Evolutionary conservation across 2,329 filamentous ascomycete species (phyloP).

Genomic region (Scleromitrula shiraiana): DNA sequence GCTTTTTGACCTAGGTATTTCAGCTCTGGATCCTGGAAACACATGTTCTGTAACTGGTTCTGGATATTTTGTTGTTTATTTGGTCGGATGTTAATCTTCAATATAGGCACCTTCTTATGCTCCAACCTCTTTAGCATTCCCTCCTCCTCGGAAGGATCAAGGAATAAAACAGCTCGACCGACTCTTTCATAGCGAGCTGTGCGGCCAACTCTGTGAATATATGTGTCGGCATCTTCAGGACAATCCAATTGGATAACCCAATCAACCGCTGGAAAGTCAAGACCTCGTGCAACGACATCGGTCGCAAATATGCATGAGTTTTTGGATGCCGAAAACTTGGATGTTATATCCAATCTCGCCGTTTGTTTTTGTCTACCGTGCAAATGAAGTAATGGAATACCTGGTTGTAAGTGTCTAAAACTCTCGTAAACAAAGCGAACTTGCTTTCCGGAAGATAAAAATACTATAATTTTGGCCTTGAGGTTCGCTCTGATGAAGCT

Average conservation of each 20-base stretch:
- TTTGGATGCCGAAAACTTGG: slow-evolving; percentile 72
- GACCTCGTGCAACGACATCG: slow-evolving; percentile 85
- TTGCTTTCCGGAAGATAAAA: slow-evolving; percentile 91
- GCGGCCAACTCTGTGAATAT: slow-evolving; percentile 91
- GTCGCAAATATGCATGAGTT: slow-evolving; percentile 88
- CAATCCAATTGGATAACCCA: slow-evolving; percentile 99
- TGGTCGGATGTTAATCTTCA: slow-evolving; percentile 76
- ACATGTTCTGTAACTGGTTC: slow-evolving; percentile 84
- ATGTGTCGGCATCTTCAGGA: slow-evolving; percentile 93
- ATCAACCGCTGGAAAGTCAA: slow-evolving; percentile 94
- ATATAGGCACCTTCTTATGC: slow-evolving; percentile 82
- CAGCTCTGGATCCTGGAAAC: slow-evolving; percentile 86
- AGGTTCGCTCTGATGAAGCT: slow-evolving; percentile 87
- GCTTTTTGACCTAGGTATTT: slow-evolving; percentile 96
- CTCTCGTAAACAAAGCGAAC: slow-evolving; percentile 93
- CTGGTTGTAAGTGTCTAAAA: slow-evolving; percentile 87
- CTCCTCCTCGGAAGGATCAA: slow-evolving; percentile 85
- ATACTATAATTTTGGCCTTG: slow-evolving; percentile 92
- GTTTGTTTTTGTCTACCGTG: slow-evolving; percentile 91
- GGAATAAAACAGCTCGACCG: slow-evolving; percentile 80
- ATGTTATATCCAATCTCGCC: slow-evolving; percentile 79
- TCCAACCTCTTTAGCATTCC: slow-evolving; percentile 84
- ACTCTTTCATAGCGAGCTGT: slow-evolving; percentile 89
- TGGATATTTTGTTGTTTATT: slow-evolving; percentile 85
- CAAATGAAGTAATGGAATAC: slow-evolving; percentile 85